These are phyloP conservation scores for Trametes sanguinea DNA, from an alignment of 768 basidiomycete genomes.

Conservation along the genomic window DNA sequence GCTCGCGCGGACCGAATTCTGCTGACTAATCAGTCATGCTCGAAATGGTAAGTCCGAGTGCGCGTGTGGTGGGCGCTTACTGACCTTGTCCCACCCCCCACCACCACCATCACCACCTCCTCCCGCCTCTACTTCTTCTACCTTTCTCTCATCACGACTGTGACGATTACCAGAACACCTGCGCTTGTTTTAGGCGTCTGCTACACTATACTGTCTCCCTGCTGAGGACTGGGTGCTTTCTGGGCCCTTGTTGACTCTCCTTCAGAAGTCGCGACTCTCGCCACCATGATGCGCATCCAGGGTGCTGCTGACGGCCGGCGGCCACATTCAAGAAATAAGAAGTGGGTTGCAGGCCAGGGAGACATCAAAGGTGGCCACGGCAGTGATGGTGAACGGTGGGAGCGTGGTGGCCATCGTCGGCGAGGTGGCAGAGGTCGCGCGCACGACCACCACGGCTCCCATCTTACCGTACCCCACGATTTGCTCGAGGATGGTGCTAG, in stretches of 20 bases:
- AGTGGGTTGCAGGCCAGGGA: constrained; percentile 57
- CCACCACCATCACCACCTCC: neutral
- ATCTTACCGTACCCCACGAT: constrained; percentile 17
- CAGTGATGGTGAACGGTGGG: constrained; percentile 58
- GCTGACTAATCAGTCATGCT: constrained; percentile 6
- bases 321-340: constrained; percentile 53
- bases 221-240: neutral
- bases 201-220: neutral
- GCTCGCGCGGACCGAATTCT: neutral
- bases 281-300: constrained; percentile 24
- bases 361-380: constrained; percentile 40
- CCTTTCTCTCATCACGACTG: neutral
- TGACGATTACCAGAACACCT: neutral
- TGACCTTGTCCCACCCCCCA: neutral
- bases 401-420: constrained; percentile 60
- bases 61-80: neutral
- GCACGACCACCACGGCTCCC: constrained; percentile 38
- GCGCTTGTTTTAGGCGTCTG: neutral
- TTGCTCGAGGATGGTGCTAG: constrained; percentile 34
- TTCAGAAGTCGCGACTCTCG: no score
- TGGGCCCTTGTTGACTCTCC: neutral
- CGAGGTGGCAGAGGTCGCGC: constrained; percentile 45
- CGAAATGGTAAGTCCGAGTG: neutral
- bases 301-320: constrained; percentile 31
- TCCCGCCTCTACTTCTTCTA: neutral